Evolutionary conservation across 1,284 basidiomycete genomes (phyloP), one percentile per base, ranked within the genome.

Genomic region (Volvariella surrecta): DNA sequence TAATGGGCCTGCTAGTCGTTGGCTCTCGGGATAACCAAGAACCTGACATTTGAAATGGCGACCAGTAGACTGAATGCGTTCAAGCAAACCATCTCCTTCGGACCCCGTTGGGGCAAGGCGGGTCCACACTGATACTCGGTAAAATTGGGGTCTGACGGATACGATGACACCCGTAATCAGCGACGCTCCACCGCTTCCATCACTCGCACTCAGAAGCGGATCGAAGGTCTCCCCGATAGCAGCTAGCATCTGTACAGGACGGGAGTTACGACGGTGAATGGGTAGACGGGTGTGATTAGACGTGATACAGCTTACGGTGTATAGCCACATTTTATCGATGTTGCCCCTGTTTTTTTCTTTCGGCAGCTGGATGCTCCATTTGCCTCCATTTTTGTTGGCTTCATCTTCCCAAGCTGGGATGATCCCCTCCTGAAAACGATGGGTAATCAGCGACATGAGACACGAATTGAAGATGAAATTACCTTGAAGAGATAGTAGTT

Each of bases 401-500:
- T 89, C 79, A 56, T 96, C 93, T 62, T 97, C 93, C 92, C 93
- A 97, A 42, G 92, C 92, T 13, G 92, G 92, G 54, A 94, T 93
- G 56, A 97, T 94, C 30, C 86, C 88, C 56, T 92, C 88, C 89
- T 93, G 54, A 49, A 44, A 39, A 45, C 37, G 37, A 39, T 31
- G 11, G 16, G 15, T 39, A 38, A 42, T 22, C n/a, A 38, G 21
- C 13, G 34, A 11, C 8, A 28, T 42, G 32, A 46, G 20, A 15
- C 34, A n/a, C 7, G 34, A 16, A 35, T 6, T 35, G 34, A 35
- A 35, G n/a, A 16, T n/a, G 53, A 61, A 17, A 46, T n/a, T n/a
- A 76, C 85, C 75, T 97, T 98, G 82, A 99, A 99, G 48, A 99
- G 75, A 70, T 99, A 99, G 66, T 99, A 99, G 63, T 99, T 99